Evolutionary conservation across 768 basidiomycete genomes (phyloP).

Genomic region (Megacollybia marginata): DNA sequence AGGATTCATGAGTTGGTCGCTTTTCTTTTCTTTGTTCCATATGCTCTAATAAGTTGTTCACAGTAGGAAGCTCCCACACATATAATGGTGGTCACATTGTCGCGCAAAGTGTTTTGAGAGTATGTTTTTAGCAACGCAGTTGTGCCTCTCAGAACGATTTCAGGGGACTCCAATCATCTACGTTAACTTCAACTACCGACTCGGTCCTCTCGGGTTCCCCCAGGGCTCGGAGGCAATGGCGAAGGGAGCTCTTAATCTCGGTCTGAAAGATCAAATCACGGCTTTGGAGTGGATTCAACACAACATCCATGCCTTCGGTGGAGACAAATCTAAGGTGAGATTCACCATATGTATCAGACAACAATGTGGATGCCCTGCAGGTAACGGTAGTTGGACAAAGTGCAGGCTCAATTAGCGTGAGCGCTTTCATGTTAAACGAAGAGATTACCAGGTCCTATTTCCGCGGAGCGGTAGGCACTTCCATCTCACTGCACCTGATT

Average conservation of each 20-base stretch:
- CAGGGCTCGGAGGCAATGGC: conserved; percentile 19
- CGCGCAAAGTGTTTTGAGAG: conserved; percentile 7
- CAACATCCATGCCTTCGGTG: conserved; percentile 40
- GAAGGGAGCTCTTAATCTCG: conserved; percentile 18
- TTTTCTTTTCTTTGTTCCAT: not conserved
- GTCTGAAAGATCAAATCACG: conserved; percentile 18
- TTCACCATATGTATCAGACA: not conserved
- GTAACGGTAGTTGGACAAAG: conserved; percentile 29
- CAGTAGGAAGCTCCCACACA: conserved; percentile 9
- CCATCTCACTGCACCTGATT: not conserved
- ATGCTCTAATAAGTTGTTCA: conserved; percentile 17
- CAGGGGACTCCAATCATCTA: conserved; percentile 27
- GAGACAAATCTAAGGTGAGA: conserved; percentile 22
- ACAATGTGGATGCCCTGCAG: not conserved
- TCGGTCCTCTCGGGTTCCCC: conserved; percentile 32
- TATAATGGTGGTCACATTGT: conserved; percentile 19
- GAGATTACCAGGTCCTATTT: conserved; percentile 6
- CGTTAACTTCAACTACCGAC: conserved; percentile 33
- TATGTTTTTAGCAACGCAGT: not conserved
- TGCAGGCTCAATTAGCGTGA: conserved; percentile 27
- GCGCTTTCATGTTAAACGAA: conserved; percentile 15
- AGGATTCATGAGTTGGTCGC: conserved; percentile 6
- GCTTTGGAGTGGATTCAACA: conserved; percentile 33
- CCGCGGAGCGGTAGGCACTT: conserved; percentile 10
- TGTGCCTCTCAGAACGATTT: not conserved